Evolutionary conservation across 495 filamentous ascomycete genomes (phyloP).

Genomic region (Tricharina praecox): DNA sequence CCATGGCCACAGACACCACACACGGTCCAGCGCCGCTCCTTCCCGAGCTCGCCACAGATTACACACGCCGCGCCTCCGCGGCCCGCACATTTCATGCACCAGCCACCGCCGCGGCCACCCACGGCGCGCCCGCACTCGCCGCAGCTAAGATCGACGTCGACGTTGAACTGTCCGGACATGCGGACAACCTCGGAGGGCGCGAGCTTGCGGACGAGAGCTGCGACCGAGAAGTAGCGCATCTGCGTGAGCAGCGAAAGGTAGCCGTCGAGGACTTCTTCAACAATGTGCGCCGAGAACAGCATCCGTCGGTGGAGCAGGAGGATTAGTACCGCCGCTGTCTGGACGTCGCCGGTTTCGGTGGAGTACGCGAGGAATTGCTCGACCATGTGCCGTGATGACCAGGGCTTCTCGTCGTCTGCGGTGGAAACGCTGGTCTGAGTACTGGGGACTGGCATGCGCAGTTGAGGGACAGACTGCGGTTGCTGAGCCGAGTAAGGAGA

Average conservation of each 20-base stretch:
- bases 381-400: background rate
- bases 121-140: constrained; percentile 16
- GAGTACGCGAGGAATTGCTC: background rate
- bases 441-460: background rate
- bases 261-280: constrained; percentile 2
- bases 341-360: constrained; percentile 1
- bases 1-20: constrained; percentile 21
- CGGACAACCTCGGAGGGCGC: constrained; percentile 7
- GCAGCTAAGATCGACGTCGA: constrained; percentile 18
- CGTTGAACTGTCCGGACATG: constrained; percentile 9
- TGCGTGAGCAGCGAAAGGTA: constrained; percentile 9
- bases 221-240: constrained; percentile 10
- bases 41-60: constrained; percentile 21
- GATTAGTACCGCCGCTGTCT: background rate
- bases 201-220: constrained; percentile 17
- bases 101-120: constrained; percentile 15
- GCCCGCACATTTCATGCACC: constrained; percentile 18
- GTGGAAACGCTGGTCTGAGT: background rate
- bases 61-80: constrained; percentile 22
- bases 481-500: no score
- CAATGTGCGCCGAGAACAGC: background rate
- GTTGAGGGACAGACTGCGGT: no score
- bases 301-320: background rate
- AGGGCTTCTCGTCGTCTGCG: background rate
- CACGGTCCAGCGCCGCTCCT: constrained; percentile 23